A percentile compares a stretch with the other conserved stretches of the same genome.
Conservation (phyloP, 2,329 filamentous ascomycete genomes). For the Massarina eburnea region DNA sequence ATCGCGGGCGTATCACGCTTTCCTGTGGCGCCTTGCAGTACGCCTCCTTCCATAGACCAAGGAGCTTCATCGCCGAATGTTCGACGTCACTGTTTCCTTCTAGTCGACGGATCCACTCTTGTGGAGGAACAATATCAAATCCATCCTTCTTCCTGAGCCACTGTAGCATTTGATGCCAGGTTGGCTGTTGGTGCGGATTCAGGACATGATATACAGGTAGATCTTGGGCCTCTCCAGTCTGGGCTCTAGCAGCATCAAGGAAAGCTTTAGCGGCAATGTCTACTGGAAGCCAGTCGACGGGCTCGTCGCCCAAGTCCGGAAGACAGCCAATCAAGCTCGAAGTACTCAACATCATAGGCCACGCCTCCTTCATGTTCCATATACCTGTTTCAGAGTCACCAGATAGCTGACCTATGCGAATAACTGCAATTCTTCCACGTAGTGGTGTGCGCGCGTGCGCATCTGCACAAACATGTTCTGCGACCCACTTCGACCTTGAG, state of each 20-base stretch:
- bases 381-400: conserved; percentile 30
- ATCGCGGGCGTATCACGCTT: conserved; percentile 17
- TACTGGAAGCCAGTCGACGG: conserved; percentile 38
- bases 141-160: conserved; percentile 45
- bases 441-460: conserved; percentile 39
- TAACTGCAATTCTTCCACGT: conserved; percentile 26
- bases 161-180: conserved; percentile 50
- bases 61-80: conserved; percentile 51
- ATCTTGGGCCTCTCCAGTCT: not conserved
- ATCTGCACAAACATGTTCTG: conserved; percentile 55
- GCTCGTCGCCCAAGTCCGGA: conserved; percentile 29
- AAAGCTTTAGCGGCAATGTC: conserved; percentile 52
- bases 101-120: conserved; percentile 48
- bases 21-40: conserved; percentile 30
- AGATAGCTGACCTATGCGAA: conserved; percentile 48
- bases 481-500: conserved; percentile 58
- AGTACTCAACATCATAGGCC: conserved; percentile 41
- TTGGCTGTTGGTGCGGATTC: conserved; percentile 48
- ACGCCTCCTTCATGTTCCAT: conserved; percentile 37
- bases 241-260: conserved; percentile 36
- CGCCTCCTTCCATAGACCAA: conserved; percentile 53
- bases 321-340: conserved; percentile 29
- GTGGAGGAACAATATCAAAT: conserved; percentile 46
- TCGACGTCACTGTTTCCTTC: conserved; percentile 33
- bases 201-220: conserved; percentile 52